Base-by-base conservation (phyloP, 148 eudicot genomes). In the Rhododendron griersonianum region DNA sequence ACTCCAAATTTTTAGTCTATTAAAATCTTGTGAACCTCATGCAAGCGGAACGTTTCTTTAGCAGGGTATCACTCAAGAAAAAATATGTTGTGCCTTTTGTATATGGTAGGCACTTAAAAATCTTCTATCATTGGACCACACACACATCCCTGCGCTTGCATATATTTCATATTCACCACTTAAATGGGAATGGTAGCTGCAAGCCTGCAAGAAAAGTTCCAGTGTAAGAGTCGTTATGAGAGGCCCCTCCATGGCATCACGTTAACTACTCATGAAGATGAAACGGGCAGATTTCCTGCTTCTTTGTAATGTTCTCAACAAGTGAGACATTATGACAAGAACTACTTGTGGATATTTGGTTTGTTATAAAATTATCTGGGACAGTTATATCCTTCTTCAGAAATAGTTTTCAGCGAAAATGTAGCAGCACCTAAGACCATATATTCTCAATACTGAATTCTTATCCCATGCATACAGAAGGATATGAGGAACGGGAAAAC, bases 401-500 rank as follows among this genome's bases (percentile, higher is more conserved):
- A 57, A 81, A 3, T 57, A 25, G 5, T 80, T 50, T 15, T 21
- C 18, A 78, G 30, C 3, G 6, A 25, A 35, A 57, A 45, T 41
- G 67, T 80, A 47, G 51, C 73, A 57, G 51, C 73, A 30, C 41
- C 3, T 41, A 39, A 80, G 45, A 30, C 50, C 65, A 51, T 33
- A 10, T 14, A n/a, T 48, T 75, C 18, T 41, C 30, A 71, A 81
- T 59, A 71, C 51, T n/a, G 7, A 13, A 65, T 44, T 8, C 69
- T 84, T 84, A 53, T 53, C 57, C 14, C 4, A 59, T n/a, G 74
- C 30, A 48, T 30, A 44, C 91, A 93, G 95, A 93, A 78, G 93
- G 94, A 74, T 84, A 63, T 30, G 91, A 91, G 59, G 87, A 92
- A 33, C 11, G 75, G 57, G 94, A 89, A 89, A 92, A 93, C 91